Evolutionary conservation across 768 basidiomycete species (phyloP).

Genomic region (Boletellus ananas): DNA sequence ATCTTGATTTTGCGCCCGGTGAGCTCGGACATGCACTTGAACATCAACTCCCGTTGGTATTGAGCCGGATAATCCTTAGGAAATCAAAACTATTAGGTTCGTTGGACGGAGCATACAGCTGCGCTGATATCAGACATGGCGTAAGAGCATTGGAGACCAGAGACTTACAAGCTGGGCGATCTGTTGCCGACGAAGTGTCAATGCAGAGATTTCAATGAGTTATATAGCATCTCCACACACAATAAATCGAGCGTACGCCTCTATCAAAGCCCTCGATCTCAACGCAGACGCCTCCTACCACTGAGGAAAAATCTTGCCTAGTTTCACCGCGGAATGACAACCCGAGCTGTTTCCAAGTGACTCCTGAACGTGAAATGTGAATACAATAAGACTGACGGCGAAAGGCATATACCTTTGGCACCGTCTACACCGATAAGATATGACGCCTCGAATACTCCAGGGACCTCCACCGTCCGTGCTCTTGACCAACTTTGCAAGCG

Average conservation of each 20-base stretch:
- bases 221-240: too few relatives aligned
- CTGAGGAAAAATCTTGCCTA: constrained; percentile 18
- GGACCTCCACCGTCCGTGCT: constrained; percentile 15
- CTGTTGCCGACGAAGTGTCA: constrained; percentile 21
- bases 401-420: constrained; percentile 24
- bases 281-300: constrained; percentile 38
- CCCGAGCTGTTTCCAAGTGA: constrained; percentile 38
- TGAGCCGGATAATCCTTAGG: constrained; percentile 3
- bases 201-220: constrained; percentile 6
- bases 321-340: constrained; percentile 42
- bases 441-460: constrained; percentile 26
- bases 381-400: too few relatives aligned
- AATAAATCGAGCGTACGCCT: constrained; percentile 12
- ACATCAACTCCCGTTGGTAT: constrained; percentile 23
- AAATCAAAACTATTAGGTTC: constrained; percentile 22
- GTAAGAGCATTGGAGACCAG: too few relatives aligned
- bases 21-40: constrained; percentile 26
- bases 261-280: constrained; percentile 26
- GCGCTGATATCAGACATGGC: neutral
- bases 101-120: constrained; percentile 13
- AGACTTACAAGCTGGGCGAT: constrained; percentile 5
- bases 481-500: constrained; percentile 36
- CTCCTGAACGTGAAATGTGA: constrained; percentile 17
- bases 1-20: constrained; percentile 31
- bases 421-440: constrained; percentile 44